A percentile compares a stretch with the other conserved stretches of the same genome.
These are phyloP conservation scores for Blastocystis sp. DNA, from an alignment of 352 stramenopile genomes.

Conservation along the genomic window DNA sequence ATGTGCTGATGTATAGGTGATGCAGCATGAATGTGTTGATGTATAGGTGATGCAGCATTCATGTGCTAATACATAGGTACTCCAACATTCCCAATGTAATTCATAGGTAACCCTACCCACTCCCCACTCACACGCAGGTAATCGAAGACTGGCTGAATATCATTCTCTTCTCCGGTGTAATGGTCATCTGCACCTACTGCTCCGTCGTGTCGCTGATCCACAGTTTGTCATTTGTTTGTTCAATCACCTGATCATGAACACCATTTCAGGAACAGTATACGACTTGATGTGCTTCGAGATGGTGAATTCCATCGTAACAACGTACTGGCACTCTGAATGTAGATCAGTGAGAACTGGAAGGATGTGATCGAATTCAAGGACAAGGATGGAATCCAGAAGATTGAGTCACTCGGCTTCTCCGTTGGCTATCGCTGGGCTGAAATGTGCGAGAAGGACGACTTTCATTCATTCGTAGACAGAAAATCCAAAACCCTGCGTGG, in stretches of 20 bases:
- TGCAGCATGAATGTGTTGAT: too few relatives aligned
- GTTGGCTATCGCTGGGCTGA: constrained; percentile 36
- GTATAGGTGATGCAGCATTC: too few relatives aligned
- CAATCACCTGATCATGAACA: neutral
- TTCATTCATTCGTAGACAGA: neutral
- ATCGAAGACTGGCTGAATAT: neutral
- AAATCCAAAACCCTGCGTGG: constrained; percentile 26
- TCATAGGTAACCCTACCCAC: too few relatives aligned
- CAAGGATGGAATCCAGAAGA: neutral
- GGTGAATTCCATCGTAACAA: neutral
- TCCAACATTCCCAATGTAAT: too few relatives aligned
- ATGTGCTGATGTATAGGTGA: too few relatives aligned
- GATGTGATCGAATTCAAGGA: neutral
- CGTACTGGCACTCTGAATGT: neutral
- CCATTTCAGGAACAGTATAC: neutral
- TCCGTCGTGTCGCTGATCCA: neutral
- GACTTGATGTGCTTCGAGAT: constrained; percentile 40
- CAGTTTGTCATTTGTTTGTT: constrained; percentile 14
- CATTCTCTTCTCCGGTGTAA: neutral
- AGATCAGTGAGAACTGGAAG: constrained; percentile 14
- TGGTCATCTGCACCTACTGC: constrained; percentile 13
- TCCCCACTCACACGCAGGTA: too few relatives aligned
- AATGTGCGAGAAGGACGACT: neutral
- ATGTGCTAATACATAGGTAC: too few relatives aligned
- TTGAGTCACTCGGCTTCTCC: neutral